Base-by-base conservation (phyloP, 257 asterid genomes). In the Avicennia marina region DNA sequence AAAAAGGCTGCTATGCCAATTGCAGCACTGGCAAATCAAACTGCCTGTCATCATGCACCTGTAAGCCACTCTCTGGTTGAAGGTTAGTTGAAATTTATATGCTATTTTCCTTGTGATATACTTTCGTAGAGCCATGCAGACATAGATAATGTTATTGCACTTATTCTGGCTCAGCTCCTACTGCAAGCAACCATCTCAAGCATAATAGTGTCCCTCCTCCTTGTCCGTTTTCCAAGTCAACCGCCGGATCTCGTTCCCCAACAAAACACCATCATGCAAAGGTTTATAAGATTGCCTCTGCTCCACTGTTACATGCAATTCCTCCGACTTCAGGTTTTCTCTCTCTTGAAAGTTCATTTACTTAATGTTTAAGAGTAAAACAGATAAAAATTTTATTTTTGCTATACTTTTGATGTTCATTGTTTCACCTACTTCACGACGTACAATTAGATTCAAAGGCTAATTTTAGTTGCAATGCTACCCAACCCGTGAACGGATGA, bases 241-340 rank as follows among this genome's bases (percentile, higher is more conserved):
- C 78, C 62, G 60, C 58, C 25, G 65, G 51, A 60, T 60, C 27
- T 63, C 58, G 62, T 59, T 47, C 85, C 36, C 79, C 80, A 22
- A 51, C 53, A 27, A 60, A 74, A 53, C 66, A 56, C 16, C 80
- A 67, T 74, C 80, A 42, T 52, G 39, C 60, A 52, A 69, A 66
- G 58, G 71, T 26, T 33, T 36, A 73, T 67, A 78, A 45, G 53
- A 62, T 52, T 41, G 19, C 77, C 55, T 79, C 76, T 71, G 73
- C 88, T 76, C 95, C 81, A 20, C 50, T 54, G 48, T 39, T 64
- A 13, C 47, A 67, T 58, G 65, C 47, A 33, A 58, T 53, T 73
- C 85, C 83, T 77, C 88, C 77, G 16, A 60, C 74, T 72, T 71
- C 83, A 81, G 91, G 95, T 89, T 55, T 45, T 64, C 43, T 48